Percentiles rank a stretch among this genome's conserved stretches.
phyloP scores from a whole-genome alignment of 2,329 filamentous ascomycete species.

The Microcyclospora tardicrescens region DNA sequence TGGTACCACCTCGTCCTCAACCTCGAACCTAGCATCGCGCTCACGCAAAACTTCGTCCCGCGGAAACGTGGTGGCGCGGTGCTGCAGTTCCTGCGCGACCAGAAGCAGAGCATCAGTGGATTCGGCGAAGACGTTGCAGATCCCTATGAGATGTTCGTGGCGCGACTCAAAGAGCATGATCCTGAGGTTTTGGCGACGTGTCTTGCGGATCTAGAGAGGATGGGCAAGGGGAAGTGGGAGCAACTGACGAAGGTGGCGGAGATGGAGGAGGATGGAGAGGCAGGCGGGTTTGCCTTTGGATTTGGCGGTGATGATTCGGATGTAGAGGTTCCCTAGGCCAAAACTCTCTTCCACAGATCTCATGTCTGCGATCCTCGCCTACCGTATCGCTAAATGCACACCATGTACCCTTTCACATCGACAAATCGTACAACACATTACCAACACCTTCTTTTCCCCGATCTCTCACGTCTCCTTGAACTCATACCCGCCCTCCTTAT shows the following conservation, averaged over 20 bases:
- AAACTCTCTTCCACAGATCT: too few relatives aligned
- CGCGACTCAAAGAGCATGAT: slow-evolving; percentile 49
- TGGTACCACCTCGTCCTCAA: slow-evolving; percentile 98
- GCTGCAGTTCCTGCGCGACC: slow-evolving; percentile 67
- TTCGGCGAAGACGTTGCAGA: slow-evolving; percentile 61
- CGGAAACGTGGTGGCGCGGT: slow-evolving; percentile 59
- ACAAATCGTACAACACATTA: too few relatives aligned
- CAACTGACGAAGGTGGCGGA: slow-evolving; percentile 50
- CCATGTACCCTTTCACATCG: too few relatives aligned
- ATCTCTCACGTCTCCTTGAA: slow-evolving; percentile 43
- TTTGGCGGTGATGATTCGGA: slow-evolving; percentile 42
- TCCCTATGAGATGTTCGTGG: slow-evolving; percentile 62
- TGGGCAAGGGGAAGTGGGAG: slow-evolving; percentile 74
- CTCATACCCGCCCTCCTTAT: slow-evolving; percentile 63
- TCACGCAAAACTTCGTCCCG: slow-evolving; percentile 94
- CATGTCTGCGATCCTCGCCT: too few relatives aligned
- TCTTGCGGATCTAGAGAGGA: slow-evolving; percentile 51
- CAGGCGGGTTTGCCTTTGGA: slow-evolving; percentile 51
- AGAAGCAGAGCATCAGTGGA: slow-evolving; percentile 74
- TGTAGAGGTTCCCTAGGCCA: slow-evolving; percentile 14
- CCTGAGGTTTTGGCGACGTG: slow-evolving; percentile 57
- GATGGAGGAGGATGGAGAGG: slow-evolving; percentile 30
- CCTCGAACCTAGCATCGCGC: slow-evolving; percentile 66
- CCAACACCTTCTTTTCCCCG: neutral
- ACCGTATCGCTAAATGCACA: too few relatives aligned